Evolutionary conservation across 176 grass and related monocot species (phyloP).

Genomic region (Triticum dicoccoides): DNA sequence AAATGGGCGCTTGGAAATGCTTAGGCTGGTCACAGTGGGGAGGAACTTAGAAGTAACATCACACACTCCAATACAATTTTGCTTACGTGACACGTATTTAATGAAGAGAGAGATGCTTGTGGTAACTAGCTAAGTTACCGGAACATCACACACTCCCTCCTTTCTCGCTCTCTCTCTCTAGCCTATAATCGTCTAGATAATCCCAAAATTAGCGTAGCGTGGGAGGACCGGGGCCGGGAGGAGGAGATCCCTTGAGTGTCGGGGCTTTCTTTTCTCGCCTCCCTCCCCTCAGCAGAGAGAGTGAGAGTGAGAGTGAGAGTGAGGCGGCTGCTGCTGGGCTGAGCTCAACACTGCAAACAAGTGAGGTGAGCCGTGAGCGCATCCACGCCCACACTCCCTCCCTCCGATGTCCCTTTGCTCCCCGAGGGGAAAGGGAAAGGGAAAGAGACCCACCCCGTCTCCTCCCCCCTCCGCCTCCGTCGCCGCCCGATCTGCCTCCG

Average conservation of each 20-base stretch:
- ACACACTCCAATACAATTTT: too few species aligned
- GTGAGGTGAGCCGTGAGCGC: neutral
- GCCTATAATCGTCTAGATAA: too few species aligned
- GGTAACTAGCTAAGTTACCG: too few species aligned
- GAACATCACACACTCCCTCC: neutral
- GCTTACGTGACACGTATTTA: too few species aligned
- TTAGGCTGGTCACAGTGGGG: too few species aligned
- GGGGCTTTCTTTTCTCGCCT: neutral
- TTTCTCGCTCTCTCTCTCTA: too few species aligned
- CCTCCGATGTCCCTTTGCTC: conserved; percentile 24
- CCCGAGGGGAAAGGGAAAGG: neutral
- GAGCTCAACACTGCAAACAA: too few species aligned
- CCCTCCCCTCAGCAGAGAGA: neutral
- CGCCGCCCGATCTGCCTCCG: conserved; percentile 3
- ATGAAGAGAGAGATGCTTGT: too few species aligned
- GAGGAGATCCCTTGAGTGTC: conserved; percentile 42
- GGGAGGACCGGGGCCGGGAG: conserved; percentile 11
- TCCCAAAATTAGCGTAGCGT: too few species aligned
- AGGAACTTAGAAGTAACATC: too few species aligned
- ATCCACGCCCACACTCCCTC: neutral
- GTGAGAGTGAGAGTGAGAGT: neutral
- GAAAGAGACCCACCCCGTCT: neutral
- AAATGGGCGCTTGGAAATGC: too few species aligned
- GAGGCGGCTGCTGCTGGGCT: too few species aligned
- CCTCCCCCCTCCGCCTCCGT: neutral